phyloP scores from a whole-genome alignment of 306 rosid species.

The Vicia sativa region DNA sequence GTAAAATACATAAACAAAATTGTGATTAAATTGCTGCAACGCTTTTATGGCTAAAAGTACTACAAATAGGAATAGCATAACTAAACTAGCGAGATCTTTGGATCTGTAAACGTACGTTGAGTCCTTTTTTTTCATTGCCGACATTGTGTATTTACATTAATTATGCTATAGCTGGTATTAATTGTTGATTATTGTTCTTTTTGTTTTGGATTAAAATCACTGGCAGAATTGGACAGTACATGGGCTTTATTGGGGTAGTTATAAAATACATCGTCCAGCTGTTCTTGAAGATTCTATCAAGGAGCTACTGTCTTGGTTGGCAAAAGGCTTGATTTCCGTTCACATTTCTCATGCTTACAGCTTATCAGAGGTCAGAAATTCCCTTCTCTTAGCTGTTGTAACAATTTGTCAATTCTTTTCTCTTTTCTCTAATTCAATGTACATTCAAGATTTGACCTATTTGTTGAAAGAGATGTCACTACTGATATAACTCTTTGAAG shows the following conservation, averaged over 20 bases:
- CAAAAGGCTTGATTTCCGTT: conserved; percentile 72
- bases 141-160: neutral
- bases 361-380: conserved; percentile 70
- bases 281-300: conserved; percentile 80
- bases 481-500: conserved; percentile 1
- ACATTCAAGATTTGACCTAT: conserved; percentile 25
- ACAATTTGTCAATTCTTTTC: neutral
- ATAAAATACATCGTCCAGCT: conserved; percentile 65
- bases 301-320: conserved; percentile 81
- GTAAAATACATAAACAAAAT: neutral
- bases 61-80: neutral
- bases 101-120: conserved; percentile 13
- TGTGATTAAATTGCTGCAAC: conserved; percentile 19
- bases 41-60: conserved; percentile 6
- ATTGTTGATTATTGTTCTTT: conserved; percentile 6
- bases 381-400: conserved; percentile 9
- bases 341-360: conserved; percentile 76
- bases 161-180: conserved; percentile 7
- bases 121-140: conserved; percentile 12
- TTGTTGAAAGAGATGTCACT: conserved; percentile 20
- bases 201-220: neutral
- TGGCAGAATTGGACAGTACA: conserved; percentile 96
- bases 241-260: conserved; percentile 99
- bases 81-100: conserved; percentile 18
- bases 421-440: conserved; percentile 4